These are phyloP conservation scores for Citeromyces nyonsensis DNA, from an alignment of 805 yeast species.

Conservation along the genomic window DNA sequence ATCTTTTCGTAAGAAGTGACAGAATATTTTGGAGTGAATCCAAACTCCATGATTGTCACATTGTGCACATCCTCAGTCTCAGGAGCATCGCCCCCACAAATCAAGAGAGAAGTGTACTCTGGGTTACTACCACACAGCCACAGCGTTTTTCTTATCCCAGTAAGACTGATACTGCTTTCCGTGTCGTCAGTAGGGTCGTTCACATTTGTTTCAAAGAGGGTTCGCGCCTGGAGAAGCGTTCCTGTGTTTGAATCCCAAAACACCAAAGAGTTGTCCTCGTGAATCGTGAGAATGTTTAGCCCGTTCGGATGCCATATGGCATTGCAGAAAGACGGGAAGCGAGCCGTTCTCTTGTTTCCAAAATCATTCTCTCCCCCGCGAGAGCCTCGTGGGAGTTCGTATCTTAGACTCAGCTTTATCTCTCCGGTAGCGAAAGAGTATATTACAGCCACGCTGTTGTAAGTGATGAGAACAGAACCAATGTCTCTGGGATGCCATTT, in stretches of 20 bases:
- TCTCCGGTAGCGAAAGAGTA: slow-evolving; percentile 52
- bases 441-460: slow-evolving; percentile 49
- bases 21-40: slow-evolving; percentile 63
- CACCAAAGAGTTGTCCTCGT: slow-evolving; percentile 70
- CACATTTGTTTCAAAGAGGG: slow-evolving; percentile 48
- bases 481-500: slow-evolving; percentile 85
- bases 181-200: slow-evolving; percentile 24
- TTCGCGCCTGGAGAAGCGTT: slow-evolving; percentile 57
- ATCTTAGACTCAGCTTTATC: slow-evolving; percentile 39
- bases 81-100: slow-evolving; percentile 53
- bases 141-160: slow-evolving; percentile 31
- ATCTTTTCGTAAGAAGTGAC: slow-evolving; percentile 75
- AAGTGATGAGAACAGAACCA: slow-evolving; percentile 62
- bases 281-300: slow-evolving; percentile 62
- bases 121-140: slow-evolving; percentile 81
- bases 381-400: too few species aligned
- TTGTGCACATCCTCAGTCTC: slow-evolving; percentile 22
- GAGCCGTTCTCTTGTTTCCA: too few species aligned
- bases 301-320: slow-evolving; percentile 92
- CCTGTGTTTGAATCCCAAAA: slow-evolving; percentile 91
- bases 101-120: slow-evolving; percentile 58
- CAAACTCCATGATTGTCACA: slow-evolving; percentile 54
- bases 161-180: slow-evolving; percentile 10
- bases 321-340: slow-evolving; percentile 18
- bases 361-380: slow-evolving; percentile 11